phyloP scores from a whole-genome alignment of 495 filamentous ascomycete species.

The Penicillium nucicola region DNA sequence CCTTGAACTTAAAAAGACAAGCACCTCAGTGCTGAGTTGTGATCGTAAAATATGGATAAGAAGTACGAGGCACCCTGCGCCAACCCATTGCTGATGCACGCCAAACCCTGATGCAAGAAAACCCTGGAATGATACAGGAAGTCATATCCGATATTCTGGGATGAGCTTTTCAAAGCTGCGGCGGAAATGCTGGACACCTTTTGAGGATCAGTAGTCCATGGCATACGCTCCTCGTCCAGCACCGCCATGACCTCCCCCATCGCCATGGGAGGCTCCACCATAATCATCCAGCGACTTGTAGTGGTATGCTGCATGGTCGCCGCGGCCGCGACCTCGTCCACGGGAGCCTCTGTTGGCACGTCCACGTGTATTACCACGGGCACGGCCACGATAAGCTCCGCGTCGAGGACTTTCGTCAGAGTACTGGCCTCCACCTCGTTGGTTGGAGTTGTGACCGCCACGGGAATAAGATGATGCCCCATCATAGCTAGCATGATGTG shows the following conservation, averaged over 20 bases:
- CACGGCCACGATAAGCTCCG: slow-evolving; percentile 46
- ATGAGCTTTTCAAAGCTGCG: neutral
- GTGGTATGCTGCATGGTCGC: slow-evolving; percentile 33
- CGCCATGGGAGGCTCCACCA: slow-evolving; percentile 27
- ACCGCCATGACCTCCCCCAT: slow-evolving; percentile 18
- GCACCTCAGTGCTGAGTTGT: neutral
- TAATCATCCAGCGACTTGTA: slow-evolving; percentile 43
- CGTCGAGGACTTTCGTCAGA: slow-evolving; percentile 35
- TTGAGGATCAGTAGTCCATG: slow-evolving; percentile 39
- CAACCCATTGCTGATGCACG: slow-evolving; percentile 3
- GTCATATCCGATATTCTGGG: neutral
- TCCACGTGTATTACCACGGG: slow-evolving; percentile 42
- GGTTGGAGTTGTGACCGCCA: slow-evolving; percentile 15
- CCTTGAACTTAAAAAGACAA: neutral
- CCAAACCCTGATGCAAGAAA: neutral
- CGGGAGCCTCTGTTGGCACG: slow-evolving; percentile 41
- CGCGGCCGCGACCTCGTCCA: slow-evolving; percentile 35
- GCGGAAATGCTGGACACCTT: neutral
- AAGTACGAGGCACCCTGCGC: neutral
- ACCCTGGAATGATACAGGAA: neutral
- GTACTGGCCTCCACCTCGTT: slow-evolving; percentile 18
- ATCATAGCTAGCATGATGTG: slow-evolving; percentile 14
- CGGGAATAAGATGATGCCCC: slow-evolving; percentile 7
- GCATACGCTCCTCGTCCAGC: slow-evolving; percentile 17
- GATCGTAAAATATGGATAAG: neutral